Evolutionary conservation across 768 basidiomycete genomes (phyloP).

Genomic region (Megacollybia marginata): DNA sequence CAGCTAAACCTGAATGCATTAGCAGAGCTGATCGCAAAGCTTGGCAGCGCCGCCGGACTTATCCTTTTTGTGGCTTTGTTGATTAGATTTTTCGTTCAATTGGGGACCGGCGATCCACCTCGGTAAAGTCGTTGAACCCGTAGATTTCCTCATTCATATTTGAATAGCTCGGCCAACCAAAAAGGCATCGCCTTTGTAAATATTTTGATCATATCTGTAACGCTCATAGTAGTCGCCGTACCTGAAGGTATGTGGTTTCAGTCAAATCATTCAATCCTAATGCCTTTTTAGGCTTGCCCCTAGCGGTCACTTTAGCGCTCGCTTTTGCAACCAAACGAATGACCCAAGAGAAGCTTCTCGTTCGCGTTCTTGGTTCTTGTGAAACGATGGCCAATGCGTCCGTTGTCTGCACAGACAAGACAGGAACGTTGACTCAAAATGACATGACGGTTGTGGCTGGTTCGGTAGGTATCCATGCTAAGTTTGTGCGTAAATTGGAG

Average conservation of each 20-base stretch:
- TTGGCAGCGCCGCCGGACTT: constrained; percentile 77
- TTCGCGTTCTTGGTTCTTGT: constrained; percentile 92
- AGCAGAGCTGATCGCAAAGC: constrained; percentile 93
- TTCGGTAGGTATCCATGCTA: constrained; percentile 88
- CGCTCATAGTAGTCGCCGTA: constrained; percentile 81
- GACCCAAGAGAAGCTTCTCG: constrained; percentile 91
- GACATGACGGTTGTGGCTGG: constrained; percentile 95
- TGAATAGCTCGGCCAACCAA: constrained; percentile 54
- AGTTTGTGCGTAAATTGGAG: constrained; percentile 78
- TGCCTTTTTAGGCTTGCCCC: constrained; percentile 55
- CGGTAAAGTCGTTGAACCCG: constrained; percentile 31
- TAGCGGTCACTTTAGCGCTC: constrained; percentile 93
- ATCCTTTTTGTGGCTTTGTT: constrained; percentile 77
- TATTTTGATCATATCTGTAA: constrained; percentile 92
- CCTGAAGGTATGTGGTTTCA: constrained; percentile 53
- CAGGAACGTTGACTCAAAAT: constrained; percentile 94
- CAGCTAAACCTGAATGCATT: constrained; percentile 89
- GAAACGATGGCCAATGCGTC: constrained; percentile 99
- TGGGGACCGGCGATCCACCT: constrained; percentile 51
- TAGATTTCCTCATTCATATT: neutral
- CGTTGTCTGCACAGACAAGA: constrained; percentile 94
- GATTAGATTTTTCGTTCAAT: constrained; percentile 92
- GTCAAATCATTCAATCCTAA: neutral
- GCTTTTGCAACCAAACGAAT: constrained; percentile 99
- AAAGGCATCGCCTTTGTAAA: constrained; percentile 90